These are phyloP conservation scores for Termitomyces sp. DNA, from an alignment of 768 basidiomycete species.

Conservation along the genomic window DNA sequence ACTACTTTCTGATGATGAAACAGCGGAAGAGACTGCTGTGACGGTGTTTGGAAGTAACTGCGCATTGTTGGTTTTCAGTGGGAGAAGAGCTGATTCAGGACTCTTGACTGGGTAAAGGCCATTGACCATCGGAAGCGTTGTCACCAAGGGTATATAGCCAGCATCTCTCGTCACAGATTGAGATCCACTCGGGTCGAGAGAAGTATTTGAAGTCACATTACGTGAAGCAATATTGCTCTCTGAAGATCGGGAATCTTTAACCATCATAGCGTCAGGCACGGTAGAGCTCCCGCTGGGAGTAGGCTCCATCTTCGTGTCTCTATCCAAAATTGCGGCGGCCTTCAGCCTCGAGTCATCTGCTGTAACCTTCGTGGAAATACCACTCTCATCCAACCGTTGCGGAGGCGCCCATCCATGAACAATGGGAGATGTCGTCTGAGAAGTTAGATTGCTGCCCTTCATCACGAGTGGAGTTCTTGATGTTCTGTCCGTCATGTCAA, in stretches of 20 bases:
- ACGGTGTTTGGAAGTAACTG: background rate
- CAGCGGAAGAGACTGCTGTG: background rate
- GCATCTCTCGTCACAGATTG: background rate
- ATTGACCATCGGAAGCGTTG: background rate
- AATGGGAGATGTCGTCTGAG: background rate
- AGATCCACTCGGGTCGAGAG: background rate
- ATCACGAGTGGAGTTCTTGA: background rate
- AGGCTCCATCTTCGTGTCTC: background rate
- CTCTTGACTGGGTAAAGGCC: background rate
- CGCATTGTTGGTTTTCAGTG: background rate
- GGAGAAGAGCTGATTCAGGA: background rate
- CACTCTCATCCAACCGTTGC: background rate
- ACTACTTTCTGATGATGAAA: too few species aligned
- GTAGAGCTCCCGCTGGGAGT: background rate
- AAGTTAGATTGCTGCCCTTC: background rate
- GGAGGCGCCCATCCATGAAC: background rate
- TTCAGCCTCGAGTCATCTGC: background rate
- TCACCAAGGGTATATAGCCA: background rate
- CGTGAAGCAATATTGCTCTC: background rate
- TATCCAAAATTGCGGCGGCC: background rate
- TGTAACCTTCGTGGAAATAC: background rate
- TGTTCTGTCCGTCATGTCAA: conserved; percentile 1
- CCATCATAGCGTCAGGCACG: background rate
- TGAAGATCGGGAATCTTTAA: background rate
- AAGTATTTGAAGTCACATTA: background rate